phyloP scores from a whole-genome alignment of 2,329 filamentous ascomycete genomes.

The Pyricularia sp. region DNA sequence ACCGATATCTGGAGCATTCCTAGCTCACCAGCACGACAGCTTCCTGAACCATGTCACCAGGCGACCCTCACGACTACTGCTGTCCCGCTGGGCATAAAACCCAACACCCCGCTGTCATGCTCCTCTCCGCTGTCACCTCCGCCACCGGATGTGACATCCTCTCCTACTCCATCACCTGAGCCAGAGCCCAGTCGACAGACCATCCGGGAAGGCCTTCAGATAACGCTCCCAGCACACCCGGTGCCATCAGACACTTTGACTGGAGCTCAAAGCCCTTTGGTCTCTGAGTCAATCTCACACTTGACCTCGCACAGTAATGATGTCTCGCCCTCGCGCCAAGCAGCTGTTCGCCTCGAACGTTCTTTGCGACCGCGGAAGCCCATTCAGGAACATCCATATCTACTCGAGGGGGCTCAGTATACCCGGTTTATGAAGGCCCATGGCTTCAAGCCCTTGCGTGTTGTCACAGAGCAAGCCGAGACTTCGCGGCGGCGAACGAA shows the following conservation, averaged over 20 bases:
- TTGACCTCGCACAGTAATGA: neutral
- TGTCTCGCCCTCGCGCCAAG: slow-evolving; percentile 9
- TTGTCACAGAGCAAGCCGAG: slow-evolving; percentile 21
- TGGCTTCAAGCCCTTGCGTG: slow-evolving; percentile 41
- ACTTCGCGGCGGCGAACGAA: slow-evolving; percentile 14
- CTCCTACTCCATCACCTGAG: neutral
- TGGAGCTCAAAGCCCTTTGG: neutral
- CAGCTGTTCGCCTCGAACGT: slow-evolving; percentile 28
- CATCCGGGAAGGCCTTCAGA: neutral
- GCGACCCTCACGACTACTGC: neutral
- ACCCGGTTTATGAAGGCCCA: slow-evolving; percentile 42
- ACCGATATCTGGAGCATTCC: slow-evolving; percentile 5
- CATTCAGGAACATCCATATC: slow-evolving; percentile 51
- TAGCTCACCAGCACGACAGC: neutral
- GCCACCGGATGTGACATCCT: neutral
- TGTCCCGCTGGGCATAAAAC: neutral
- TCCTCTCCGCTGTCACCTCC: slow-evolving; percentile 4
- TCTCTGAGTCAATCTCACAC: slow-evolving; percentile 1
- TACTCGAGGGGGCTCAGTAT: slow-evolving; percentile 46
- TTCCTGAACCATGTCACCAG: neutral
- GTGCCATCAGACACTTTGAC: neutral
- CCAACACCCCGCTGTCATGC: neutral
- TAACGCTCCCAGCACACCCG: neutral
- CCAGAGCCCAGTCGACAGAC: neutral
- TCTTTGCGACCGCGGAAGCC: slow-evolving; percentile 50